Conservation (phyloP, 2,329 filamentous ascomycete genomes). For the Calonectria ilicicola region DNA sequence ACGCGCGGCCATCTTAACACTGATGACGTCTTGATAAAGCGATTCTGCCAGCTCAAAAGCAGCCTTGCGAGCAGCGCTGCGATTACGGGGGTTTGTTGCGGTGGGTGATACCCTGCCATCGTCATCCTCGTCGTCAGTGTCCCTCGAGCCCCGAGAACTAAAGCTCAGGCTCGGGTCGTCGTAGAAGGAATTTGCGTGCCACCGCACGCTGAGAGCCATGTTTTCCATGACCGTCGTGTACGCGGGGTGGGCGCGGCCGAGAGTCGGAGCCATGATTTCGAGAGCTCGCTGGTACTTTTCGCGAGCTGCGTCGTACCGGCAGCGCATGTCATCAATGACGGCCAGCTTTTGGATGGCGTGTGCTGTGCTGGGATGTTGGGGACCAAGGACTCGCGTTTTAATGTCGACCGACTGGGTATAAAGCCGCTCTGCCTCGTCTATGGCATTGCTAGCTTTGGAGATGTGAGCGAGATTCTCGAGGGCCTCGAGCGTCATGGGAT, state of each 20-base stretch:
- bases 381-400: slow-evolving; percentile 10
- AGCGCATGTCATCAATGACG: slow-evolving; percentile 34
- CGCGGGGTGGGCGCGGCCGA: slow-evolving; percentile 20
- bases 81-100: neutral
- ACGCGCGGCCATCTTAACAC: slow-evolving; percentile 35
- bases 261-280: slow-evolving; percentile 22
- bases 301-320: slow-evolving; percentile 17
- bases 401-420: slow-evolving; percentile 41
- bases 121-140: neutral
- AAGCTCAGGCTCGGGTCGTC: slow-evolving; percentile 9
- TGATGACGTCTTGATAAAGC: slow-evolving; percentile 41
- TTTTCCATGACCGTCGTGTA: slow-evolving; percentile 23
- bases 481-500: slow-evolving; percentile 43
- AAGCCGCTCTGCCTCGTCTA: slow-evolving; percentile 44
- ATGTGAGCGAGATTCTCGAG: slow-evolving; percentile 43
- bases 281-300: slow-evolving; percentile 17
- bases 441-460: slow-evolving; percentile 36
- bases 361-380: slow-evolving; percentile 18
- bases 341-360: slow-evolving; percentile 40
- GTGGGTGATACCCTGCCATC: slow-evolving; percentile 1
- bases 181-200: slow-evolving; percentile 9
- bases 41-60: slow-evolving; percentile 34
- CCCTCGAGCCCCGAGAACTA: neutral
- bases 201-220: slow-evolving; percentile 21
- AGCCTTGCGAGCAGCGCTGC: neutral